These are phyloP conservation scores for Coemansia sp. DNA, from an alignment of 192 early-diverging fungal species.

Conservation along the genomic window DNA sequence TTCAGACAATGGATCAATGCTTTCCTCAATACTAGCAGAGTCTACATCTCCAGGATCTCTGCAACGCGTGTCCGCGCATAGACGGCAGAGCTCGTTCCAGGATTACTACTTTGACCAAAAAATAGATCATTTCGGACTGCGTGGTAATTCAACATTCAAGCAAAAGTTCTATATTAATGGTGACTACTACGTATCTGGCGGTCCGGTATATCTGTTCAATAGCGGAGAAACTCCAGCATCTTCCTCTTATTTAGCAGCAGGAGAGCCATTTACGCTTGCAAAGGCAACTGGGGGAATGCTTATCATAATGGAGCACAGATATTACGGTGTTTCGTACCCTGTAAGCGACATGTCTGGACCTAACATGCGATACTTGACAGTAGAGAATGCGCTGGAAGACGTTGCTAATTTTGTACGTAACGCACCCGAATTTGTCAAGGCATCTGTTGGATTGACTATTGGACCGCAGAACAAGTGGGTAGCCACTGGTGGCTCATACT, in stretches of 20 bases:
- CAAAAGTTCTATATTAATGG: slow-evolving; percentile 48
- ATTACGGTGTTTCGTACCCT: slow-evolving; percentile 62
- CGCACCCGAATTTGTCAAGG: slow-evolving; percentile 25
- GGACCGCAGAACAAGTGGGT: slow-evolving; percentile 59
- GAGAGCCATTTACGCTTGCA: slow-evolving; percentile 54
- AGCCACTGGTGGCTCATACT: slow-evolving; percentile 73
- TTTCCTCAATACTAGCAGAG: too few species aligned
- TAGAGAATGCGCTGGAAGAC: slow-evolving; percentile 52
- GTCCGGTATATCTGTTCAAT: slow-evolving; percentile 49
- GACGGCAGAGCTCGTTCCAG: slow-evolving; percentile 4
- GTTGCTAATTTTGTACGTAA: slow-evolving; percentile 52
- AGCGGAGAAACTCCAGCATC: slow-evolving; percentile 53
- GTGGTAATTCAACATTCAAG: slow-evolving; percentile 31
- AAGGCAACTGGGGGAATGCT: slow-evolving; percentile 59
- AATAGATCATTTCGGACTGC: slow-evolving; percentile 41
- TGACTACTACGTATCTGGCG: slow-evolving; percentile 33
- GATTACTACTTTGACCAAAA: slow-evolving; percentile 44
- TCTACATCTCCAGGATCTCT: too few species aligned
- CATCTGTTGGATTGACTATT: slow-evolving; percentile 24
- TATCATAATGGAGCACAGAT: slow-evolving; percentile 65
- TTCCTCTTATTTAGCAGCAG: slow-evolving; percentile 32
- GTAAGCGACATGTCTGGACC: slow-evolving; percentile 49
- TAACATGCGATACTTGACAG: slow-evolving; percentile 46
- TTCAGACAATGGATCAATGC: too few species aligned
- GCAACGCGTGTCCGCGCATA: background rate